Evolutionary conservation across 306 rosid species (phyloP), one percentile per base, ranked within the genome.

Genomic region (Prinsepia uniflora): DNA sequence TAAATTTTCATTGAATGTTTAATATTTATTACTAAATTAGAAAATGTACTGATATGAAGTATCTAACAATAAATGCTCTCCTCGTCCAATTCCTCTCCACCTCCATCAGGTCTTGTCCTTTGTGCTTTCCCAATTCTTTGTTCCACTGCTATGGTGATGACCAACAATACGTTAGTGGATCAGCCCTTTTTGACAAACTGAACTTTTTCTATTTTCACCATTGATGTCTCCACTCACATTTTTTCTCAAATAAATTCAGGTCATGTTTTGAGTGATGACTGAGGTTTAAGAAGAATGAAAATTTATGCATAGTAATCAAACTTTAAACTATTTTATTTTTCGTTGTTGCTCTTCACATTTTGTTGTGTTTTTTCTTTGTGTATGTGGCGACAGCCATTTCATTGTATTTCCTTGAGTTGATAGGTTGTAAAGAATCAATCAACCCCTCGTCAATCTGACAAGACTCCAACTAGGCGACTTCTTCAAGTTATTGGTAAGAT

Each of bases 401-500:
- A 65, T 56, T 60, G 12, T 54, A 34, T 72, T 70, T 63, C 60
- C 65, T 65, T 70, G 80, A 76, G 78, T 67, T 57, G 80, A 64
- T 74, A 91, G 97, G 91, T 49, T 72, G 85, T 67, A 67, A 94
- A 81, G 90, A 76, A 63, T 77, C 96, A 87, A 76, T 83, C 97
- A 52, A 72, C 75, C 75, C 82, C 87, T 78, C 92, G 96, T 45
- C 84, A 84, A 68, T 79, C 50, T 24, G 97, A 94, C 76, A 89
- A 84, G 88, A 82, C 85, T 68, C 81, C 83, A 22, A 43, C 90
- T 39, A 86, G 64, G 63, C 81, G 96, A 81, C 86, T 89, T 78
- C 92, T 94, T 78, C 99, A 89, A 89, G 96, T 94, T 82, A 85
- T 86, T 79, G 99, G 99, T 94, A 94, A 62, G 96, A 72, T 70